These are phyloP conservation scores for Fragilariopsis cylindrus DNA, from an alignment of 108 stramenopile genomes.

Conservation along the genomic window DNA sequence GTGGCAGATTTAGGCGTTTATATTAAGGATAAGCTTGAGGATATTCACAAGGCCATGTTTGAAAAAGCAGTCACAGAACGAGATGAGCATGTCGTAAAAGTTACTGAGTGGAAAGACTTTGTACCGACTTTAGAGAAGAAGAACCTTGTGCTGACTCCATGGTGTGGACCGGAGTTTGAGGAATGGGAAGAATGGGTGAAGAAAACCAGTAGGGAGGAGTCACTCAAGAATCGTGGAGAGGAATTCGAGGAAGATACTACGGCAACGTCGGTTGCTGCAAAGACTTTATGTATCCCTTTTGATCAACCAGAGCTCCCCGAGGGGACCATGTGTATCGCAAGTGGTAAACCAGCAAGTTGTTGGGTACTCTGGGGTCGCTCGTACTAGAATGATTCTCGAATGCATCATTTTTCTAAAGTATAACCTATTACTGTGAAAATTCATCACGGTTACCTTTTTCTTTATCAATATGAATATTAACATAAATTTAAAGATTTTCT, in stretches of 20 bases:
- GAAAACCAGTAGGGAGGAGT: conserved; percentile 93
- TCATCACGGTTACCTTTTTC: too few relatives aligned
- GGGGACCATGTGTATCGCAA: conserved; percentile 97
- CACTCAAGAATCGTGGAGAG: conserved; percentile 57
- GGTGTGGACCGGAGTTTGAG: conserved; percentile 88
- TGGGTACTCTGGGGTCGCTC: conserved; percentile 99
- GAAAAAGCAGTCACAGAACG: conserved; percentile 85
- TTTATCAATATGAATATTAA: too few relatives aligned
- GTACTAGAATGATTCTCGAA: conserved; percentile 59
- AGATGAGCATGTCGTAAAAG: conserved; percentile 88
- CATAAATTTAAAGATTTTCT: too few relatives aligned
- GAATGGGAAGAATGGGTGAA: conserved; percentile 99
- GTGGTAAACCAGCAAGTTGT: conserved; percentile 93
- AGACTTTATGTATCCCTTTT: conserved; percentile 98
- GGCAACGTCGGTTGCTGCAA: conserved; percentile 95
- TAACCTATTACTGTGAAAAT: too few relatives aligned
- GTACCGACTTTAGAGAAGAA: conserved; percentile 94
- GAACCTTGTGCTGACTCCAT: conserved; percentile 97
- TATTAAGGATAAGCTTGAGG: conserved; percentile 68
- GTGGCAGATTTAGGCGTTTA: conserved; percentile 68
- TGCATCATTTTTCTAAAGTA: too few relatives aligned
- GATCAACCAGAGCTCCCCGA: conserved; percentile 95
- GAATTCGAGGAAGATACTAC: conserved; percentile 89
- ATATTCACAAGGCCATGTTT: conserved; percentile 93
- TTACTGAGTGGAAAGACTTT: conserved; percentile 98